Evolutionary conservation across 257 asterid species (phyloP), one percentile per base, ranked within the genome.

Genomic region (Lantana camara): DNA sequence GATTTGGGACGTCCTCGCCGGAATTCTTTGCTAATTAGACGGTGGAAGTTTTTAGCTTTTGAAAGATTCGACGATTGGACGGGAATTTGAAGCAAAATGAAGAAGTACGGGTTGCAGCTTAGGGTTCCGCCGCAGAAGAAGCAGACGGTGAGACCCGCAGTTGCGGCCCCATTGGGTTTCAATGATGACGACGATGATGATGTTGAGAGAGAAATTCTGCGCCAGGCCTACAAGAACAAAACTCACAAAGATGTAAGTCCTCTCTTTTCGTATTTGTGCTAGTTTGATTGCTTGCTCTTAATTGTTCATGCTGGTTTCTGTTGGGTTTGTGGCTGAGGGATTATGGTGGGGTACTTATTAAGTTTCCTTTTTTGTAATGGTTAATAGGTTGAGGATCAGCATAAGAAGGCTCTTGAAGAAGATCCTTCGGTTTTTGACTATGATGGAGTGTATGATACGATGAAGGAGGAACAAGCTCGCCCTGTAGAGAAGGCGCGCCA

Each of bases 381-480:
- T 54, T 40, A 23, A 58, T 51, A 89, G 98, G 70, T 87, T 73
- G 98, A 92, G 58, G 97, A 89, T 78, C 91, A 77, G 78, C 96
- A 92, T 63, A 83, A 89, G 83, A 92, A 87, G 81, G 85, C 97
- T 69, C 81, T 92, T 45, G 94, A 87, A 73, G 97, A 92, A 88
- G 97, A 92, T 24, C 97, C 97, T 46, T 77, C 74, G 10, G 98
- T 67, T 20, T 92, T 92, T 52, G 98, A 89, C 67, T 92, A 92
- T 57, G 98, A 92, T 68, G 98, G 96, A 55, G 97, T 89, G 6
- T 89, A 83, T 73, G 97, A 92, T 69, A 66, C 85, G 47, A 89
- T 92, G 96, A 92, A 89, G 80, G 92, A 82, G 82, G 75, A 92
- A 61, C 84, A 82, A 62, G 83, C 83, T 45, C 89, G 79, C 54